Evolutionary conservation across 83 land plant genomes (phyloP), one percentile per base, ranked within the genome.

Genomic region (Picea engelmannii): DNA sequence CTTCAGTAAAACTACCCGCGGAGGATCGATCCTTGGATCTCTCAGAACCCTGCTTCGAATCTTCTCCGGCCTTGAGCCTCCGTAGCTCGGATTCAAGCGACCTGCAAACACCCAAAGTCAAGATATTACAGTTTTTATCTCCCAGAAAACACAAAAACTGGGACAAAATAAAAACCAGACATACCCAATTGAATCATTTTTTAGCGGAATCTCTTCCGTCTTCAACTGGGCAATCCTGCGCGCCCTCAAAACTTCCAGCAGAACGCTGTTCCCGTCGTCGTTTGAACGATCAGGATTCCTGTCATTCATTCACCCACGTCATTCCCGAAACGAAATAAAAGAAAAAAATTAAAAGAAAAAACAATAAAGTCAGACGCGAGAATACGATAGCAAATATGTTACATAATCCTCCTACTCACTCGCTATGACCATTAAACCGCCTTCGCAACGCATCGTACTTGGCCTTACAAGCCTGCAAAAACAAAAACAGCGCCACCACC

Each of bases 131-230:
- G 18, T 0, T n/a, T 66, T 66, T 8, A 66, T 24, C 21, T 66
- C 9, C 8, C 8, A 5, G 7, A 6, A 47, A 47, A 27, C 31
- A 8, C 52, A 49, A 8, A 49, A 49, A 49, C 11, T 49, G 10
- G 11, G 11, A 31, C 40, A 31, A 16, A 68, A 68, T 15, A 27
- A n/a, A 64, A 27, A 11, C 35, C 40, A 35, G 18, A 35, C 35
- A 68, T 68, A 90, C 92, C 92, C 92, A n/a, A 90, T 90, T 62
- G 86, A 87, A 73, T 85, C 85, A 18, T 90, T 87, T 20, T 89
- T 85, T 2, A 79, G 60, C 31, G 82, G 89, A 13, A 90, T 40
- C n/a, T 86, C 86, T 52, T 52, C 3, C n/a, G 66, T 79, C 80
- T 63, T 85, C 71, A 90, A 66, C 74, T 90, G 86, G 13, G 70